Evolutionary conservation across 441 rosid genomes (phyloP).

Genomic region (Mallotus repandus): DNA sequence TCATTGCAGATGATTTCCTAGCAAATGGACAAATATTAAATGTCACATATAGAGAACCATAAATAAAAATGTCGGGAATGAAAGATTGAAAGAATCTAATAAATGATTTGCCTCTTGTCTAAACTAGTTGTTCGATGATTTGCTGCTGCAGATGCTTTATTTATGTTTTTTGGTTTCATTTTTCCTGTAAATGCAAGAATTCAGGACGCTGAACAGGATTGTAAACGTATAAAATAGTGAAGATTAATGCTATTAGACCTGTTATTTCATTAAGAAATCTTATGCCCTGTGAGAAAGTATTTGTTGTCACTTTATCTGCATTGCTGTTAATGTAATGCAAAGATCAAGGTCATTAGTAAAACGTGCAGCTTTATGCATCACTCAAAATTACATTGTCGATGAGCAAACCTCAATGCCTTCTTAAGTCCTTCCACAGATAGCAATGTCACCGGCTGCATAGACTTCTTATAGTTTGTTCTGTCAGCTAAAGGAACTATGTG

Average conservation of each 20-base stretch:
- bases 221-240: slow-evolving; percentile 10
- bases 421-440: slow-evolving; percentile 80
- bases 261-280: slow-evolving; percentile 83
- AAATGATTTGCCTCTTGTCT: slow-evolving; percentile 58
- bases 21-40: slow-evolving; percentile 24
- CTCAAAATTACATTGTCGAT: slow-evolving; percentile 5
- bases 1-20: slow-evolving; percentile 56
- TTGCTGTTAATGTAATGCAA: slow-evolving; percentile 49
- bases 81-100: slow-evolving; percentile 3
- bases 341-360: slow-evolving; percentile 6
- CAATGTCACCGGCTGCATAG: slow-evolving; percentile 55
- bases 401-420: slow-evolving; percentile 68
- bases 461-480: slow-evolving; percentile 42
- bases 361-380: background rate
- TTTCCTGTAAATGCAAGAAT: slow-evolving; percentile 42
- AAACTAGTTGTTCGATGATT: slow-evolving; percentile 28
- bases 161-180: slow-evolving; percentile 33
- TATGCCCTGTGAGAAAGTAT: slow-evolving; percentile 83
- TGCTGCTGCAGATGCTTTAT: slow-evolving; percentile 36
- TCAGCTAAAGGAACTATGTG: slow-evolving; percentile 62
- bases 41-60: slow-evolving; percentile 8
- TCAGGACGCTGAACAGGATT: slow-evolving; percentile 10
- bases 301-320: slow-evolving; percentile 88
- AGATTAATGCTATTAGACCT: slow-evolving; percentile 43
- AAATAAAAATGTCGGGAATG: slow-evolving; percentile 8